Evolutionary conservation across 1,284 basidiomycete species (phyloP).

Genomic region (Fomitopsis pinicola): DNA sequence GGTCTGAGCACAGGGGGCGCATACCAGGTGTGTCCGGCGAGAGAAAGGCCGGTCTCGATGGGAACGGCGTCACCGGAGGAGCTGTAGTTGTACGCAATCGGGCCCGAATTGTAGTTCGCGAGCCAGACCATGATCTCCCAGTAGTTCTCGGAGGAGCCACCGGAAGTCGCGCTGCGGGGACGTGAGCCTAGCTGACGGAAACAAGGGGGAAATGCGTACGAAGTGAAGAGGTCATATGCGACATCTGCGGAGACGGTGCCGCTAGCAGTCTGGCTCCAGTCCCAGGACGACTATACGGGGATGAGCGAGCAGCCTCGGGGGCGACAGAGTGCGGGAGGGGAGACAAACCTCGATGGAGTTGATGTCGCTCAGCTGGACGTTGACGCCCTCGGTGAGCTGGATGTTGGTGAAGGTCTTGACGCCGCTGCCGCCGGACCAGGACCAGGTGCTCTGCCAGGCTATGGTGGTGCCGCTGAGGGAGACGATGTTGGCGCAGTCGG

Average conservation of each 20-base stretch:
- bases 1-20: background rate
- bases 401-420: conserved; percentile 64
- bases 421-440: conserved; percentile 46
- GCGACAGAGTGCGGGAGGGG: conserved; percentile 12
- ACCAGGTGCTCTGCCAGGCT: conserved; percentile 52
- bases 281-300: conserved; percentile 35
- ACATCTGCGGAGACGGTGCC: conserved; percentile 44
- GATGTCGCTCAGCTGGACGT: conserved; percentile 50
- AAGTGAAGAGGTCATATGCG: conserved; percentile 63
- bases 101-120: conserved; percentile 51
- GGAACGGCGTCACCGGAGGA: conserved; percentile 45
- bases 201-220: conserved; percentile 19
- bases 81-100: conserved; percentile 48
- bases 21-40: conserved; percentile 50
- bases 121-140: conserved; percentile 72
- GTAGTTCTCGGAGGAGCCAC: conserved; percentile 42
- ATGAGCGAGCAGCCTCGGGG: background rate
- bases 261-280: conserved; percentile 34
- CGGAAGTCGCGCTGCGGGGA: conserved; percentile 11
- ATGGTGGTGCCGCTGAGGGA: conserved; percentile 41
- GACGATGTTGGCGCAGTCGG: conserved; percentile 49
- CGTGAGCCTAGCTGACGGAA: background rate
- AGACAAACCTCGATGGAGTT: conserved; percentile 47
- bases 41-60: conserved; percentile 35
- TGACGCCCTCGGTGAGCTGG: conserved; percentile 46